Conservation (phyloP, 2,329 filamentous ascomycete species). For the Mollisia scopiformis region DNA sequence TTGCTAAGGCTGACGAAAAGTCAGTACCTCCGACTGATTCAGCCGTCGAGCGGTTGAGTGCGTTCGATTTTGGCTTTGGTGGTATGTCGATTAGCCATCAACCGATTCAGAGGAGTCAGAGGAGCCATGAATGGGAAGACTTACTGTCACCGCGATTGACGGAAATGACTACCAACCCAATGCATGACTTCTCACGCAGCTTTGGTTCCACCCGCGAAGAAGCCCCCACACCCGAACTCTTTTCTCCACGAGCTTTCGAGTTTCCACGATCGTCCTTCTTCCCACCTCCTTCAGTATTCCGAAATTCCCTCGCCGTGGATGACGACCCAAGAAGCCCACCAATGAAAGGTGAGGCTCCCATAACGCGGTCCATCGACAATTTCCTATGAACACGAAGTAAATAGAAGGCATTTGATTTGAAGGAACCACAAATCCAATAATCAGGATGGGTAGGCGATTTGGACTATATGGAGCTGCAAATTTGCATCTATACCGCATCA, state of each 20-base stretch:
- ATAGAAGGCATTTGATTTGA: constrained; percentile 6
- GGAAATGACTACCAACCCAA: constrained; percentile 37
- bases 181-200: constrained; percentile 29
- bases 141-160: constrained; percentile 36
- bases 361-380: constrained; percentile 78
- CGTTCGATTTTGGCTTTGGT: constrained; percentile 35
- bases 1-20: constrained; percentile 15
- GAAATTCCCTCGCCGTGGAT: constrained; percentile 26
- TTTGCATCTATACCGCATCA: constrained; percentile 1
- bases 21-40: constrained; percentile 18
- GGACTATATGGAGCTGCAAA: neutral
- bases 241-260: constrained; percentile 73
- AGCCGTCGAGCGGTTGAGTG: constrained; percentile 24
- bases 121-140: constrained; percentile 29
- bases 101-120: constrained; percentile 6
- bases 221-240: constrained; percentile 35
- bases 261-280: constrained; percentile 73
- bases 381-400: constrained; percentile 57
- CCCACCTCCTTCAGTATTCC: constrained; percentile 42
- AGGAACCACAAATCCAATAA: neutral
- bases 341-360: constrained; percentile 73
- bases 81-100: constrained; percentile 19
- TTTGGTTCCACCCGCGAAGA: constrained; percentile 22
- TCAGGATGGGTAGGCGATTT: neutral
- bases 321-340: constrained; percentile 76